Base-by-base conservation (phyloP, 805 yeast genomes). In the Candida railenensis region DNA sequence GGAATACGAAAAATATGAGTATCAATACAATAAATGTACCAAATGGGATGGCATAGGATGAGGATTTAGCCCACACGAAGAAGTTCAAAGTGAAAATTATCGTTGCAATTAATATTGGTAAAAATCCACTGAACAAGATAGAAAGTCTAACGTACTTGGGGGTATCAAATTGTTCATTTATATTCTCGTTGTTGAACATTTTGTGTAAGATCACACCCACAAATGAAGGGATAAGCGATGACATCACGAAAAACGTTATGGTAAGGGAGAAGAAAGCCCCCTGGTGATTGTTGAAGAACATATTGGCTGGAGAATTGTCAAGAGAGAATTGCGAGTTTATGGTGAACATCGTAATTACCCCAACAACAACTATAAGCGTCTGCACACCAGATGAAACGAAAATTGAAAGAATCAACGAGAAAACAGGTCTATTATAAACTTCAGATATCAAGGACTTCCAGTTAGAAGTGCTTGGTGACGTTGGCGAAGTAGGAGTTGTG, bases 11-110 rank as follows among this genome's bases (percentile, higher is more conserved):
- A 62, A 87, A 85, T 43, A 83, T 63, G 7, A 75, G 52, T n/a
- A 86, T 61, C 37, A 89, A 62, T 1, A 80, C 74, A 5, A 85
- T 64, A 18, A 89, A 75, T 0, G 95, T 84, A 4, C 89, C 85
- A 53, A 89, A 85, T 12, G 96, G 96, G 38, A 88, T 69, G 0
- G 92, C 90, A 42, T 77, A 71, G 0, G 94, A 82, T 0, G 94
- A 82, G 51, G 83, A 84, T 53, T 82, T 77, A 2, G 85, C 85
- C 89, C 91, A 87, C 8, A 87, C 82, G 46, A 89, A 77, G 49
- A 80, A 67, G 61, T 89, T 89, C 48, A 87, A 65, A 20, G 80
- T 58, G 20, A 85, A 61, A 0, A 85, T 69, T 2, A 80, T 69
- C 0, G 76, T 47, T 46, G 87, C 63, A 0, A 82, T 70, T 67